Evolutionary conservation across 1,139 yeast genomes (phyloP).

Genomic region (Sugiyamaella castrensis): DNA sequence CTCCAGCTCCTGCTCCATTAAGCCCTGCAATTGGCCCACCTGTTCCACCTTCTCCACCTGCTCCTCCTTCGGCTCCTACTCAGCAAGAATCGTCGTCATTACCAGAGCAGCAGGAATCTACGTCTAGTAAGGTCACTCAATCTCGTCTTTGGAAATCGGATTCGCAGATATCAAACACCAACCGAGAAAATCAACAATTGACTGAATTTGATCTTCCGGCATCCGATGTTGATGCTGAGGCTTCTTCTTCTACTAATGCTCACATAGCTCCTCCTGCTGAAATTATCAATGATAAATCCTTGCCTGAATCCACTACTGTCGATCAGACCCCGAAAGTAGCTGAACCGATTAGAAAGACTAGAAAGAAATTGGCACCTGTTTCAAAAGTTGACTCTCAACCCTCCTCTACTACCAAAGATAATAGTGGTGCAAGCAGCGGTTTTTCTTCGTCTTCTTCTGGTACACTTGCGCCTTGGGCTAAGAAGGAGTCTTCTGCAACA

Average conservation of each 20-base stretch:
- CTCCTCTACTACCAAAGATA: neutral
- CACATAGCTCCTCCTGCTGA: too few relatives aligned
- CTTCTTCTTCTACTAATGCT: too few relatives aligned
- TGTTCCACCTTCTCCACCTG: neutral
- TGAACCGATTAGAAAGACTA: neutral
- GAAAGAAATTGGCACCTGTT: neutral
- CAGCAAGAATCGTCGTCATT: neutral
- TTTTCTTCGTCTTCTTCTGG: constrained; percentile 15
- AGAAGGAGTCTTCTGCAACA: constrained; percentile 36
- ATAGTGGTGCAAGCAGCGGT: neutral
- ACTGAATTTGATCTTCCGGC: too few relatives aligned
- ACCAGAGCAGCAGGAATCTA: neutral
- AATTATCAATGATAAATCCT: too few relatives aligned
- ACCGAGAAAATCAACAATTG: too few relatives aligned
- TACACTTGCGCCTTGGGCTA: constrained; percentile 47
- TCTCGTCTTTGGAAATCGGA: constrained; percentile 1
- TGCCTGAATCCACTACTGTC: too few relatives aligned
- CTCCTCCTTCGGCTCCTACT: constrained; percentile 1
- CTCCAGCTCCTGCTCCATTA: neutral
- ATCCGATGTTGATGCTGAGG: too few relatives aligned
- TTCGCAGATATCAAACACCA: too few relatives aligned
- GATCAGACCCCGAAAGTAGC: too few relatives aligned
- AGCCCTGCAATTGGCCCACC: neutral
- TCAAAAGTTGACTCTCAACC: neutral
- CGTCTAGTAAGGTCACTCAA: constrained; percentile 2